These are phyloP conservation scores for Metarhizium brunneum DNA, from an alignment of 2,329 filamentous ascomycete species.

Conservation along the genomic window DNA sequence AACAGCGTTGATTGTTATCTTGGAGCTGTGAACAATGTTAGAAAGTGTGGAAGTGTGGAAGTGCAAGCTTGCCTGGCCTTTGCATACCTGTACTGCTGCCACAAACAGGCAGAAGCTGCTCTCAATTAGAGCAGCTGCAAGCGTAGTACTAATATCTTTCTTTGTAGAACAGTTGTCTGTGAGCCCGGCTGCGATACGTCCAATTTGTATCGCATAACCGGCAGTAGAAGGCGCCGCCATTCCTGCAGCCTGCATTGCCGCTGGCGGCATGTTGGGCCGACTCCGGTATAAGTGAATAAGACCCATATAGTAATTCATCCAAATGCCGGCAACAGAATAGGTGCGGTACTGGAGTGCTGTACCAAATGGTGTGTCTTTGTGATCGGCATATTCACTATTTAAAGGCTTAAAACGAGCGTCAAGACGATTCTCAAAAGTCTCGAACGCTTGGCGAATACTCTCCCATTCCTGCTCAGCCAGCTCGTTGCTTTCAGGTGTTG, in stretches of 20 bases:
- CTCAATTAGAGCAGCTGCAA: conserved; percentile 77
- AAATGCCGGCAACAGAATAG: conserved; percentile 78
- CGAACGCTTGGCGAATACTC: conserved; percentile 61
- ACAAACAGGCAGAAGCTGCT: conserved; percentile 78
- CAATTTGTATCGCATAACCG: conserved; percentile 63
- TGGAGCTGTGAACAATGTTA: conserved; percentile 22
- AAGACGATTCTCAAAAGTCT: conserved; percentile 54
- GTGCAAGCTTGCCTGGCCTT: neutral
- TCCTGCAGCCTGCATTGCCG: conserved; percentile 78
- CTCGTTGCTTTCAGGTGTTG: conserved; percentile 56
- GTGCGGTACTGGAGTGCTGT: conserved; percentile 72
- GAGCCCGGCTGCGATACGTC: conserved; percentile 69
- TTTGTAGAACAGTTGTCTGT: conserved; percentile 43
- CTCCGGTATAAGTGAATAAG: conserved; percentile 73
- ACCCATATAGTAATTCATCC: conserved; percentile 80
- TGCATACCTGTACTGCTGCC: conserved; percentile 59
- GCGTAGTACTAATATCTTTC: conserved; percentile 59
- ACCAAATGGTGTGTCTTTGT: conserved; percentile 66
- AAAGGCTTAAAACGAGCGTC: conserved; percentile 71
- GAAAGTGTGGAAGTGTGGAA: neutral
- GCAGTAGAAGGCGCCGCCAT: conserved; percentile 66
- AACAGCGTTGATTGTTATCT: conserved; percentile 62
- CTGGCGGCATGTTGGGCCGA: conserved; percentile 85
- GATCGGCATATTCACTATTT: conserved; percentile 54
- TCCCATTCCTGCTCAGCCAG: conserved; percentile 73